phyloP scores from a whole-genome alignment of 805 yeast genomes.

The Scheffersomyces coipomensis region DNA sequence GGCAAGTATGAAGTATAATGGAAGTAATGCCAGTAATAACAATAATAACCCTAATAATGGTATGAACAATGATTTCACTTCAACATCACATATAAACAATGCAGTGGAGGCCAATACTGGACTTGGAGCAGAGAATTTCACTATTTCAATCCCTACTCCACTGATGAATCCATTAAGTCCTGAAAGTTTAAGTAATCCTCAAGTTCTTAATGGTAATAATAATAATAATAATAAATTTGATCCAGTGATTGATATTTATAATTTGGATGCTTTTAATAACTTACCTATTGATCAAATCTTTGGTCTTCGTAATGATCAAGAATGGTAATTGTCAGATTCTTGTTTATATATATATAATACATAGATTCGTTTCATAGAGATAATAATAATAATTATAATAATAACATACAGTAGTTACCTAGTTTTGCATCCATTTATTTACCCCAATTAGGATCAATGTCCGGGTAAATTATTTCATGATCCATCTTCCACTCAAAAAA shows the following conservation, averaged over 20 bases:
- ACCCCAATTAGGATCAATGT: neutral
- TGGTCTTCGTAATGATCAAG: neutral
- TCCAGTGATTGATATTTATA: conserved; percentile 3
- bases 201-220: neutral
- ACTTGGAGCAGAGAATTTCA: neutral
- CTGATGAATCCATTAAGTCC: neutral
- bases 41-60: neutral
- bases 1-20: conserved; percentile 6
- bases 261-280: conserved; percentile 1
- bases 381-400: no score
- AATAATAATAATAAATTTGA: neutral
- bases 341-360: neutral
- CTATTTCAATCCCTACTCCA: neutral
- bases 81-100: neutral
- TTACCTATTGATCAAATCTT: conserved; percentile 4
- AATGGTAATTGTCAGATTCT: neutral
- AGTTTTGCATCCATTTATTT: neutral
- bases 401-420: no score
- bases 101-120: neutral
- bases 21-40: neutral
- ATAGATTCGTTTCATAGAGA: no score
- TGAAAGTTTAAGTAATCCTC: neutral
- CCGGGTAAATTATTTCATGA: neutral
- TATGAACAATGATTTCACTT: neutral
- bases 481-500: no score